Base-by-base conservation (phyloP, 768 basidiomycete species). In the Hypsizygus marmoreus region DNA sequence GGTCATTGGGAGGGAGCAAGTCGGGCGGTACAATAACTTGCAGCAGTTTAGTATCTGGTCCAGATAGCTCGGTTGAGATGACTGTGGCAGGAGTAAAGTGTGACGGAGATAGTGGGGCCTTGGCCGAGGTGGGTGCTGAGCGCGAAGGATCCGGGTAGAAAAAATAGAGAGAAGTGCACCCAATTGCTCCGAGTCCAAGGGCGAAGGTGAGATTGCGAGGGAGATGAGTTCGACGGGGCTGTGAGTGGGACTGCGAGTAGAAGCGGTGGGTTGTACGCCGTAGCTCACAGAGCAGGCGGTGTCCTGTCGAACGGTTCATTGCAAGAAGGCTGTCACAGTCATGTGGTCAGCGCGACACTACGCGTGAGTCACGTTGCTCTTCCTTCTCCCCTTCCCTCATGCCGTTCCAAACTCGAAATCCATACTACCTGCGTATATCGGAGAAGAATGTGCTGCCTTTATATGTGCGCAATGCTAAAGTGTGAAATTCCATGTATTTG, bases 341-440 rank as follows among this genome's bases (percentile, higher is more conserved):
- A 52, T 47, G 51, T 52, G 51, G 31, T 11, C n/a, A n/a, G n/a
- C n/a, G 46, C 40, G 33, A 48, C 41, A 14, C 17, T 12, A 14
- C 9, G n/a, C n/a, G n/a, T 6, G 13, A 16, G 45, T 41, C 57
- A 46, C 41, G 55, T 42, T 45, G 31, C 43, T 30, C 13, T 19
- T 45, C 16, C 37, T 17, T 30, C n/a, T 19, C 6, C 33, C 12
- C 28, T 11, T 43, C 25, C 25, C 7, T 19, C 12, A 89, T 89
- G 88, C 64, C 72, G 0, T 93, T 88, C 63, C 70, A 74, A 22
- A 73, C 82, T 14, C 76, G 91, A 36, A 95, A 94, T 60, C 75
- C 82, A 0, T 89, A 85, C 59, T 93, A 94, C 62, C 73, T 97
- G 44, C 81, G 92, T 33, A 82, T 92, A 40, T 90, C 90, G 4